Evolutionary conservation across 208 protist species (phyloP).

Genomic region (Leishmania aethiopica): DNA sequence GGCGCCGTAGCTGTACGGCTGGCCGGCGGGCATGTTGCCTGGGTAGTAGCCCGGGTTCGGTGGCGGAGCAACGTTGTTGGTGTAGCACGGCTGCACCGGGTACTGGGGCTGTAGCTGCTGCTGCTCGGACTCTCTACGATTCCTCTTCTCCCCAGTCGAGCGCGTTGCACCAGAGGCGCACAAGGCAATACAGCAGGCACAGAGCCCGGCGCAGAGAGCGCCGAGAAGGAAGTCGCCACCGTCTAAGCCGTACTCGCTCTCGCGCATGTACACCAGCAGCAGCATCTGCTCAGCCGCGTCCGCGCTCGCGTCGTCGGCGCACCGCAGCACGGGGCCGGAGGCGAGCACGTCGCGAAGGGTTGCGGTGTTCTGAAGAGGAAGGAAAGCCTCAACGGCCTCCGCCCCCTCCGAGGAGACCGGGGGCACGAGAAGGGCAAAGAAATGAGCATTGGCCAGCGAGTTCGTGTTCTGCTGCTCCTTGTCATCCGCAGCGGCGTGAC

Average conservation of each 20-base stretch:
- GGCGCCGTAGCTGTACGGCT: constrained; percentile 15
- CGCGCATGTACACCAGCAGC: constrained; percentile 22
- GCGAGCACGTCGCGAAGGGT: constrained; percentile 25
- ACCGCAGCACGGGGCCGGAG: constrained; percentile 6
- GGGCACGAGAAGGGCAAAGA: constrained; percentile 21
- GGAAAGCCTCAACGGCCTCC: constrained; percentile 1
- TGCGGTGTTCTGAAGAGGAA: constrained; percentile 16
- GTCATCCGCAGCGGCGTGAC: too few relatives aligned
- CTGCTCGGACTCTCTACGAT: constrained; percentile 1
- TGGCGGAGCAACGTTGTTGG: neutral
- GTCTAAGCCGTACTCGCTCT: constrained; percentile 19
- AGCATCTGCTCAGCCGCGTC: constrained; percentile 9
- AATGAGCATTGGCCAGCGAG: constrained; percentile 21
- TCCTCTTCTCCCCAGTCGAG: neutral
- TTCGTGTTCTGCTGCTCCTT: neutral
- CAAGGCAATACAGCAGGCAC: constrained; percentile 16
- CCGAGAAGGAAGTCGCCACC: constrained; percentile 15
- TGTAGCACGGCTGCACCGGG: constrained; percentile 13
- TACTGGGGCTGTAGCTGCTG: constrained; percentile 6
- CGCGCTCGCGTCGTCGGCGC: neutral
- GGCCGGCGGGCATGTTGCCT: neutral
- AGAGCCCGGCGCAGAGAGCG: constrained; percentile 15
- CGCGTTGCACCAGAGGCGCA: constrained; percentile 12
- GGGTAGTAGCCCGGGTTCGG: constrained; percentile 7
- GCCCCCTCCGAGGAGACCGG: neutral